Conservation (phyloP, 1,139 yeast genomes). For the Candida freyschussii region DNA sequence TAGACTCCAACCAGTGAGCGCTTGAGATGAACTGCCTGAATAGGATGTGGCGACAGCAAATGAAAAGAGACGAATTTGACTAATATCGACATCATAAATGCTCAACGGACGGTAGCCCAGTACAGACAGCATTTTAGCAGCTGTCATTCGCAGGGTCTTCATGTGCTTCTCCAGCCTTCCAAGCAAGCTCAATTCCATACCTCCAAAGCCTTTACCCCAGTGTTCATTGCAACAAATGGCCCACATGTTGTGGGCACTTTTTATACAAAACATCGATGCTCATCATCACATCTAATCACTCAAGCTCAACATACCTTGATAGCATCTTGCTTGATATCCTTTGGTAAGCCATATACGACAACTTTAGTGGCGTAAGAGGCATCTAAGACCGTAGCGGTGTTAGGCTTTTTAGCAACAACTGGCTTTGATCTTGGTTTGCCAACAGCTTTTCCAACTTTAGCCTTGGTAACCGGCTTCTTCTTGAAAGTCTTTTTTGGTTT, state of each 20-base stretch:
- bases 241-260: too few relatives aligned
- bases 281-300: neutral
- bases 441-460: slow-evolving; percentile 28
- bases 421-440: slow-evolving; percentile 26
- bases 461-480: slow-evolving; percentile 30
- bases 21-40: too few relatives aligned
- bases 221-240: too few relatives aligned
- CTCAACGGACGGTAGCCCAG: too few relatives aligned
- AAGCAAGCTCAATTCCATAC: too few relatives aligned
- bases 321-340: slow-evolving; percentile 71
- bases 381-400: slow-evolving; percentile 35
- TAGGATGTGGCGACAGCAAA: neutral
- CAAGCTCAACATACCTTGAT: slow-evolving; percentile 66
- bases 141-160: too few relatives aligned
- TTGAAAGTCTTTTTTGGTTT: slow-evolving; percentile 37
- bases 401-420: slow-evolving; percentile 14
- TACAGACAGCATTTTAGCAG: too few relatives aligned
- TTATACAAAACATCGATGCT: too few relatives aligned
- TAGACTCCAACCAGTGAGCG: too few relatives aligned
- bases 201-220: too few relatives aligned
- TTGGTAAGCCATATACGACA: slow-evolving; percentile 72
- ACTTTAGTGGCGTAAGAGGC: slow-evolving; percentile 66
- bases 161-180: too few relatives aligned
- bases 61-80: neutral
- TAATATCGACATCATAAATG: too few relatives aligned